Evolutionary conservation across 148 eudicot species (phyloP).

Genomic region (Arbutus unedo): DNA sequence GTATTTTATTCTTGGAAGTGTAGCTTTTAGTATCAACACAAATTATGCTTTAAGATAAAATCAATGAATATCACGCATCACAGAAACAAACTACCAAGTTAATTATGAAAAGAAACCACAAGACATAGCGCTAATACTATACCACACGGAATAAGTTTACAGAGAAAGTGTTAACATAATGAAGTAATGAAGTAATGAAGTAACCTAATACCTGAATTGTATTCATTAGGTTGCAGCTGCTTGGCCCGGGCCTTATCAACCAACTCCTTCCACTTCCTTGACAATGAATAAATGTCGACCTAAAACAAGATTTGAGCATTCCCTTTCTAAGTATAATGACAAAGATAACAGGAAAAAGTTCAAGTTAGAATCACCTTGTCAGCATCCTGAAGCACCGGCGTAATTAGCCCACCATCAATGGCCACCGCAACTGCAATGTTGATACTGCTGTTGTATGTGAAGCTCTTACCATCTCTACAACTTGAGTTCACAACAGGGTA

Average conservation of each 20-base stretch:
- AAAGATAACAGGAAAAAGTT: neutral
- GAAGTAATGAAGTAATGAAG: neutral
- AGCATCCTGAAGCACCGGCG: conserved; percentile 90
- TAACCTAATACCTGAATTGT: conserved; percentile 49
- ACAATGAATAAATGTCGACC: conserved; percentile 76
- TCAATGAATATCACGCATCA: neutral
- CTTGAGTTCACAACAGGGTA: conserved; percentile 92
- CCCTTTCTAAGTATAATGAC: neutral
- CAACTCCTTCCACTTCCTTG: conserved; percentile 93
- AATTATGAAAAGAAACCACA: neutral
- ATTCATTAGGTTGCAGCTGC: conserved; percentile 81
- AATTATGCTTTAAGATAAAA: neutral
- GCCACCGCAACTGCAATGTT: conserved; percentile 97
- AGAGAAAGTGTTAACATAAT: neutral
- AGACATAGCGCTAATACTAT: neutral
- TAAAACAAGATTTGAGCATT: conserved; percentile 19
- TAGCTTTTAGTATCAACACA: neutral
- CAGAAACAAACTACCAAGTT: neutral
- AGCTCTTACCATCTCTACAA: conserved; percentile 98
- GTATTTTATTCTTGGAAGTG: neutral
- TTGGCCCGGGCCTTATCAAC: conserved; percentile 95
- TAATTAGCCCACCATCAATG: conserved; percentile 84
- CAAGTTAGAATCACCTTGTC: conserved; percentile 54
- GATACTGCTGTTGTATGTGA: conserved; percentile 80
- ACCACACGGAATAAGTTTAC: neutral